Evolutionary conservation across 768 basidiomycete species (phyloP).

Genomic region (Phylloporus sp.): DNA sequence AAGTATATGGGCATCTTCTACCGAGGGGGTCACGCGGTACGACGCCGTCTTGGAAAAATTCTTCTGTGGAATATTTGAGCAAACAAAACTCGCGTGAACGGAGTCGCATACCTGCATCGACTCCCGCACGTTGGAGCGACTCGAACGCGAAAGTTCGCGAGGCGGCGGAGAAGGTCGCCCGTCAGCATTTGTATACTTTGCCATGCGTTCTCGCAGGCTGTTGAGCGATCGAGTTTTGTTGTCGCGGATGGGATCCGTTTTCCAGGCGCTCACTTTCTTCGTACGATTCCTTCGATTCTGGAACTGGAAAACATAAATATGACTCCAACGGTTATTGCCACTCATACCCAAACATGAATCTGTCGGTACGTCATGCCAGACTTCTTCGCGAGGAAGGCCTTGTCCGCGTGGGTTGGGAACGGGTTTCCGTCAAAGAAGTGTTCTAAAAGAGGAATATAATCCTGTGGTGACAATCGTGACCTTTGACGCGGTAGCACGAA

Average conservation of each 20-base stretch:
- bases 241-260: background rate
- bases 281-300: conserved; percentile 2
- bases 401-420: background rate
- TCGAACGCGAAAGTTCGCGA: background rate
- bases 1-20: background rate
- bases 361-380: conserved; percentile 2
- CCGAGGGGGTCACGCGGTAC: background rate
- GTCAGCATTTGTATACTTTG: background rate
- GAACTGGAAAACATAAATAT: background rate
- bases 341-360: conserved; percentile 3
- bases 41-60: background rate
- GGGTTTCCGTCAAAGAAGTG: conserved; percentile 3
- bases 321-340: background rate
- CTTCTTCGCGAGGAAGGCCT: conserved; percentile 1
- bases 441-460: background rate
- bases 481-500: background rate
- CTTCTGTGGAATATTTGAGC: background rate
- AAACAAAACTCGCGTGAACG: background rate
- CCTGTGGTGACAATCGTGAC: background rate
- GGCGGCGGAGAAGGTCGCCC: background rate
- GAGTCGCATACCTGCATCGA: background rate
- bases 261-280: background rate
- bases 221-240: background rate
- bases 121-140: background rate
- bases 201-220: background rate